Evolutionary conservation across 108 stramenopile genomes (phyloP).

Genomic region (Nannochloropsis gaditana): DNA sequence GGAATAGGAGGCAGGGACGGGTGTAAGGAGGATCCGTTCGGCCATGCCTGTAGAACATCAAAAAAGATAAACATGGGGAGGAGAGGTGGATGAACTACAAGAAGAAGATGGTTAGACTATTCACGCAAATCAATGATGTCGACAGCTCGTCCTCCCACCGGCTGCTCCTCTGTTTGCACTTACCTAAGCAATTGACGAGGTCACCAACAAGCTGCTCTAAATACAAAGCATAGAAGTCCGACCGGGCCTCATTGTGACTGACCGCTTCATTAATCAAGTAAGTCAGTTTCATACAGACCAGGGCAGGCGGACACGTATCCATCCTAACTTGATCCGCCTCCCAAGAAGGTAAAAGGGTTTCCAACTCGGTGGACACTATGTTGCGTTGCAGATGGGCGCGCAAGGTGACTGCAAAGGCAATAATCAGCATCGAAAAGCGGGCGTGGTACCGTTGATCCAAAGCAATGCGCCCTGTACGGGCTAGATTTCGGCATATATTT

Average conservation of each 20-base stretch:
- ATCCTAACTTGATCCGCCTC: background rate
- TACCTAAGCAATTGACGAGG: background rate
- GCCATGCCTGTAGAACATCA: background rate
- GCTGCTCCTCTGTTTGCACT: background rate
- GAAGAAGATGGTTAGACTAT: no score
- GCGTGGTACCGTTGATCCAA: background rate
- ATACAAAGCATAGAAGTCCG: background rate
- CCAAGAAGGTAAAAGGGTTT: background rate
- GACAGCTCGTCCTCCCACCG: no score
- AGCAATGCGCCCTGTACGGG: background rate
- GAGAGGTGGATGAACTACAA: no score
- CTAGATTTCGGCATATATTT: slow-evolving; percentile 1
- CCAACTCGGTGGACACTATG: background rate
- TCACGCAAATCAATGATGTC: no score
- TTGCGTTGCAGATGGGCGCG: background rate
- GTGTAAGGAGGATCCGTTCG: background rate
- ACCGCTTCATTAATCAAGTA: background rate
- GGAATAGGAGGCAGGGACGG: background rate
- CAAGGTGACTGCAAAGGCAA: background rate
- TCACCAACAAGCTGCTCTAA: slow-evolving; percentile 2
- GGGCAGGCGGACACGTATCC: background rate
- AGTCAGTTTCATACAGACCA: background rate
- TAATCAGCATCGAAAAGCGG: background rate
- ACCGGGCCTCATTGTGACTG: background rate
- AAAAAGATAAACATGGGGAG: background rate